Base-by-base conservation (phyloP, 148 eudicot genomes). In the Rhododendron kiyosumense region DNA sequence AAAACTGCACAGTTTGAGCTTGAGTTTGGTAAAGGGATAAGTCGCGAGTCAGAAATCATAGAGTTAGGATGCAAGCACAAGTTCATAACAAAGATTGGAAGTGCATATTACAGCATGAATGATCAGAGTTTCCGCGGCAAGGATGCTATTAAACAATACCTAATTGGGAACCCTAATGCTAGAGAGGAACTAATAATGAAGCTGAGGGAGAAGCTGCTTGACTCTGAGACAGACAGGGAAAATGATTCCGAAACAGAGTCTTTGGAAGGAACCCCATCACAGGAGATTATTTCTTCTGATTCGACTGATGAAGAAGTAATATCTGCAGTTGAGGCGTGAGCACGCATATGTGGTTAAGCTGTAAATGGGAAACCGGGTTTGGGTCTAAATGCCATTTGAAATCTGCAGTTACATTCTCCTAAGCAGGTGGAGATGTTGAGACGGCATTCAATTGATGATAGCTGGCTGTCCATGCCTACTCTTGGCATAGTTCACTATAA, bases 11-110 rank as follows among this genome's bases (percentile, higher is more conserved):
- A 93, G 83, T 94, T 95, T 73, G 99, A 96, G 90, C 93, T 96
- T 9, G 97, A 94, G 89, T 96, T 94, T 92, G 99, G 99, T 63
- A 94, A 91, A 90, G 99, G 99, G 28, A 96, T 95, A 84, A 92
- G 85, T 74, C 92, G 87, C 32, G 96, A 91, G 79, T 82, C 94
- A 1, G 99, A 96, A 92, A 84, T 96, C 81, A 91, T 96, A 71
- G 91, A 90, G 18, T 89, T 96, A 45, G 96, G 96, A 76, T 86
- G 85, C 86, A 97, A 97, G 85, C 93, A 94, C 92, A 93, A 93
- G 63, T 85, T 97, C 78, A 90, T 97, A 30, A 89, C 89, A 12
- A 95, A 93, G 84, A 46, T 38, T 1, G 98, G 93, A 34, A 85
- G 90, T 30, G 71, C 85, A 45, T 87, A 75, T 84, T 89, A 85